Evolutionary conservation across 345 rosid species (phyloP).

Genomic region (Salix dunnii): DNA sequence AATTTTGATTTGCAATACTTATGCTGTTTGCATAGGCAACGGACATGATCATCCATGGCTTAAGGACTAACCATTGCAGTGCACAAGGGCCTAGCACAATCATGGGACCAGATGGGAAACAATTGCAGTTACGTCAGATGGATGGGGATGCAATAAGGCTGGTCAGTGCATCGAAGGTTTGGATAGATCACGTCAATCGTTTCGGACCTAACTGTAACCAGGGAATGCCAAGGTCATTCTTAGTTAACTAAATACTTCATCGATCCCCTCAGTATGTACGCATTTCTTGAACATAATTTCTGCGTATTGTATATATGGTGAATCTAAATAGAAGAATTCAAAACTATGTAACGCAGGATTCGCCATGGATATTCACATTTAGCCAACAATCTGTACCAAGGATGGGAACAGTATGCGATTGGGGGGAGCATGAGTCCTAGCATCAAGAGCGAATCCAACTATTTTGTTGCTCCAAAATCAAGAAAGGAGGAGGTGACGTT

Average conservation of each 20-base stretch:
- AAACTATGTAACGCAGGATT: constrained; percentile 35
- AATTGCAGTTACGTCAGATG: constrained; percentile 40
- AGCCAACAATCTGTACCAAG: constrained; percentile 67
- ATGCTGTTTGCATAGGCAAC: constrained; percentile 27
- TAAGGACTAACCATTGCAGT: constrained; percentile 63
- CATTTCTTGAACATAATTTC: not conserved
- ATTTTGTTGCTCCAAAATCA: constrained; percentile 31
- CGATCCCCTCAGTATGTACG: too few species aligned
- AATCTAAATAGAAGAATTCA: not conserved
- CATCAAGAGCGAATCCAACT: constrained; percentile 71
- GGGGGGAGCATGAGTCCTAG: constrained; percentile 60
- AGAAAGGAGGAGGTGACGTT: not conserved
- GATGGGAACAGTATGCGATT: constrained; percentile 79
- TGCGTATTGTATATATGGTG: not conserved
- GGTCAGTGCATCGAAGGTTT: constrained; percentile 53
- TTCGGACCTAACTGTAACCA: constrained; percentile 87
- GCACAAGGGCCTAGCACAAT: constrained; percentile 47
- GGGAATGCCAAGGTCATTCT: constrained; percentile 65
- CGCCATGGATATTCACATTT: constrained; percentile 31
- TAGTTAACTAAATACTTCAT: too few species aligned
- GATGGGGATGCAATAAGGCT: constrained; percentile 74
- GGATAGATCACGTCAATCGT: constrained; percentile 86
- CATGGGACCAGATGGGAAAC: constrained; percentile 50
- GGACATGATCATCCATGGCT: constrained; percentile 69
- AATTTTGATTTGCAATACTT: not conserved